Base-by-base conservation (phyloP, 2,329 filamentous ascomycete genomes). In the Ophiocordyceps sinensis region DNA sequence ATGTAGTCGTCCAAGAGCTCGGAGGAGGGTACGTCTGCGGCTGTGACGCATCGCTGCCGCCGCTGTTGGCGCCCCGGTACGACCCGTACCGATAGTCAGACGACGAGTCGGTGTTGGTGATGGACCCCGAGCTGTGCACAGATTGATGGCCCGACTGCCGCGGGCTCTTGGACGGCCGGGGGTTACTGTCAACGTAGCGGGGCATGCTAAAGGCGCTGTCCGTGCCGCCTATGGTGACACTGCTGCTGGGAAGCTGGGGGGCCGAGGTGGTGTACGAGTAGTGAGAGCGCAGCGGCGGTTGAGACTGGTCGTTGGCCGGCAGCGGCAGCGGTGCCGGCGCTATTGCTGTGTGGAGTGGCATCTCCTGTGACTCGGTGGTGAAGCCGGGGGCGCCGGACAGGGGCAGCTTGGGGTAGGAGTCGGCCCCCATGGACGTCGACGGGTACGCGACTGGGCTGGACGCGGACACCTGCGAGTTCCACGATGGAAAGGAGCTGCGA, bases 61-160 rank as follows among this genome's bases (percentile, higher is more conserved):
- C 52, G 7, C 32, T 10, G 32, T 35, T 35, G 32, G 32, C 32
- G 14, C 12, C 54, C 51, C 38, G 19, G 43, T 60, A 64, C 3
- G 71, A 64, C 3, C 70, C 68, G 47, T 77, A 77, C 40, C 74
- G 67, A 52, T 77, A 77, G 50, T 77, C 73, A 19, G 66, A 62
- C 0, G 70, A 59, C 4, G 64, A 53, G 34, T 74, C 71, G 39
- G 42, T 41, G 51, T 64, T 66, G 30, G 63, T 59, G 28, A 73
- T 58, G 19, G 72, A 71, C 32, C 64, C 60, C 12, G 59, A 56
- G 49, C 67, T 69, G 44, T 72, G 69, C 29, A 75, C 61, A 1
- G 73, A 74, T 39, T 70, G 68, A 46, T 76, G 70, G 52, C 63
- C 68, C 11, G 59, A 62, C 44, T 75, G 68, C 3, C 74, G 66